Base-by-base conservation (phyloP, 2,329 filamentous ascomycete genomes). In the Verticillium longisporum region DNA sequence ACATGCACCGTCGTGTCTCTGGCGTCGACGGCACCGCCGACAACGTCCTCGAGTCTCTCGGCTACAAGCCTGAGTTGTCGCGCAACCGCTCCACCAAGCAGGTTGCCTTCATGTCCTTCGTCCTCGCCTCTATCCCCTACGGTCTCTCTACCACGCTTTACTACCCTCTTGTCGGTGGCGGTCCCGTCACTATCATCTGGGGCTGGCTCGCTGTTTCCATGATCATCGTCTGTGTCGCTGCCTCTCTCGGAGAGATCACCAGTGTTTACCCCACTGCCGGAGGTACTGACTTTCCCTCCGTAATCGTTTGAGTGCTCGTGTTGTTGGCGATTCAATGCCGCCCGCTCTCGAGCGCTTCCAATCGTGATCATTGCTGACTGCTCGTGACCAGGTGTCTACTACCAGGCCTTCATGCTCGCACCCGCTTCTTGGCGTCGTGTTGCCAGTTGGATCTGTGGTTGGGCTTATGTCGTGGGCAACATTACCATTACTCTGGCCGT, bases 401-500 rank as follows among this genome's bases (percentile, higher is more conserved):
- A 91, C 72, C 88, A 91, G 76, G 87, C 88, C 6, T 91, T 89
- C 70, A 90, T 91, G 85, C 82, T 92, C 14, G 82, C 88, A 0
- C 80, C 87, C 18, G 72, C 80, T 32, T 73, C 72, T 15, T 88
- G 83, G 75, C 85, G 88, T 59, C 83, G 81, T 53, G 75, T 89
- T 15, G 79, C 87, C 15, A 86, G 86, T 36, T 92, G 87, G 84
- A 84, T 90, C 63, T 89, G 86, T 66, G 89, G 89, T 63, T 92
- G 89, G 89, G 78, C 88, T 26, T 92, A 90, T 70, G 83, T 91
- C 18, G 86, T 91, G 58, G 90, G 90, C 62, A 92, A 92, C 75
- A 88, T 92, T 72, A 91, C 88, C 66, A 93, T 93, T 67, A 92
- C 89, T 0, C 79, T 92, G n/a, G 84, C 88, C n/a, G 89, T 92